phyloP scores from a whole-genome alignment of 2,329 filamentous ascomycete genomes.

The Ceratocystis destructans region DNA sequence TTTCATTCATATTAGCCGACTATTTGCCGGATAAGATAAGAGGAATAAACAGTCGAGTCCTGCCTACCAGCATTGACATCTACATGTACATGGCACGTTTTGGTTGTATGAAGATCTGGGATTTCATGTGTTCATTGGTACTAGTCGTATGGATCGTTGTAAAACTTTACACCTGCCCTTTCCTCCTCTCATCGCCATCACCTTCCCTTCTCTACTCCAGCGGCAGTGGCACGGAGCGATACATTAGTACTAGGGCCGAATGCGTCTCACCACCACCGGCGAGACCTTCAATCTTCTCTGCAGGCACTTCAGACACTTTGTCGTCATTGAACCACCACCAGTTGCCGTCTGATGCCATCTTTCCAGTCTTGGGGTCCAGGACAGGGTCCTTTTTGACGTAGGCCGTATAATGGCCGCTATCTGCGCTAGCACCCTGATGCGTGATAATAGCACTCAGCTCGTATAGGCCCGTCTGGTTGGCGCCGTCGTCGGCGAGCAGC shows the following conservation, averaged over 20 bases:
- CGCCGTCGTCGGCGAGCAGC: constrained; percentile 61
- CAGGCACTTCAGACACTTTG: constrained; percentile 81
- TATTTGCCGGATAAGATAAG: too few relatives aligned
- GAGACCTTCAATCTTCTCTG: constrained; percentile 80
- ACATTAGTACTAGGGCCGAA: constrained; percentile 67
- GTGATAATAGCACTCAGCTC: constrained; percentile 89
- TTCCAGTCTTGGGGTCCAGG: constrained; percentile 61
- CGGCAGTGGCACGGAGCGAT: constrained; percentile 59
- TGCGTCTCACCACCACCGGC: constrained; percentile 81
- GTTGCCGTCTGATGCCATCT: constrained; percentile 74
- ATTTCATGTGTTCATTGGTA: constrained; percentile 1
- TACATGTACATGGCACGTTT: too few relatives aligned
- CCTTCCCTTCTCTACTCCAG: constrained; percentile 26
- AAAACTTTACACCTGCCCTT: background rate
- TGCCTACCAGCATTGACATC: too few relatives aligned
- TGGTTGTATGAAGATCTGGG: background rate
- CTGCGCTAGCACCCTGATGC: constrained; percentile 89
- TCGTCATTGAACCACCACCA: constrained; percentile 99
- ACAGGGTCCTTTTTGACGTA: constrained; percentile 85
- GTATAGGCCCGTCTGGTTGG: constrained; percentile 89
- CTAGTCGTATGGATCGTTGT: constrained; percentile 2
- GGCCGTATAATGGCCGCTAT: constrained; percentile 95
- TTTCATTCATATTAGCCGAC: too few relatives aligned
- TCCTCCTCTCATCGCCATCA: background rate
- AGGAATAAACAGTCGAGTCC: too few relatives aligned